A percentile compares a stretch with the other conserved stretches of the same genome.
Evolutionary conservation across 805 yeast genomes (phyloP).

Genomic region (Cyberlindnera meyerae): DNA sequence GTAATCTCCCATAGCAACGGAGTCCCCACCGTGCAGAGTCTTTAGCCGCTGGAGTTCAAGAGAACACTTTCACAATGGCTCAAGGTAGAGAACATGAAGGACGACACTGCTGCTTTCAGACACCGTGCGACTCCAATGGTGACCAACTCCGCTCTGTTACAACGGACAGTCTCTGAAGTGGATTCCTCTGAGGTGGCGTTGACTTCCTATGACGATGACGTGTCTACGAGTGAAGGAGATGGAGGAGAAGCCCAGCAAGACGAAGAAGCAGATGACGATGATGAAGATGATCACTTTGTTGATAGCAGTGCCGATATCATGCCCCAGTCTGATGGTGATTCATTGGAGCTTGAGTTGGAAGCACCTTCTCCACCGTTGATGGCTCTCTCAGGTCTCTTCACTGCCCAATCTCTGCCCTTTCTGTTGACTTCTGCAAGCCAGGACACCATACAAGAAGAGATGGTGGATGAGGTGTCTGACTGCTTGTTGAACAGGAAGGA

Average conservation of each 20-base stretch:
- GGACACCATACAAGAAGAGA: too few species aligned
- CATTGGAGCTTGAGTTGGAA: constrained; percentile 3
- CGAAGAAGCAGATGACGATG: constrained; percentile 4
- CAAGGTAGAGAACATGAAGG: constrained; percentile 1
- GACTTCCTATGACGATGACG: too few species aligned
- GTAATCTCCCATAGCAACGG: constrained; percentile 4
- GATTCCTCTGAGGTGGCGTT: too few species aligned
- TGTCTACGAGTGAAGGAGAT: background rate
- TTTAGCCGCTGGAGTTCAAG: constrained; percentile 5
- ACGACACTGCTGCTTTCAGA: background rate
- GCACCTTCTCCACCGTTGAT: constrained; percentile 1
- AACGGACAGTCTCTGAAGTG: too few species aligned
- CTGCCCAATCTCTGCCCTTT: too few species aligned
- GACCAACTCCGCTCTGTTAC: too few species aligned
- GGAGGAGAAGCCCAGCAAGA: background rate
- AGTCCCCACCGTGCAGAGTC: constrained; percentile 5
- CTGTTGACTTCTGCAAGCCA: too few species aligned
- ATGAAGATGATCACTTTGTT: constrained; percentile 1
- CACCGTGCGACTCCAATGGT: too few species aligned
- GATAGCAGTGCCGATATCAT: constrained; percentile 3
- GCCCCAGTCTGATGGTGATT: constrained; percentile 1
- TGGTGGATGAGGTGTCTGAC: too few species aligned
- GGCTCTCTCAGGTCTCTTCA: constrained; percentile 2
- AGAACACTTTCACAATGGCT: constrained; percentile 5
- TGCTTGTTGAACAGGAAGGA: too few species aligned